phyloP scores from a whole-genome alignment of 2,329 filamentous ascomycete species.

The Fonsecaea pedrosoi region DNA sequence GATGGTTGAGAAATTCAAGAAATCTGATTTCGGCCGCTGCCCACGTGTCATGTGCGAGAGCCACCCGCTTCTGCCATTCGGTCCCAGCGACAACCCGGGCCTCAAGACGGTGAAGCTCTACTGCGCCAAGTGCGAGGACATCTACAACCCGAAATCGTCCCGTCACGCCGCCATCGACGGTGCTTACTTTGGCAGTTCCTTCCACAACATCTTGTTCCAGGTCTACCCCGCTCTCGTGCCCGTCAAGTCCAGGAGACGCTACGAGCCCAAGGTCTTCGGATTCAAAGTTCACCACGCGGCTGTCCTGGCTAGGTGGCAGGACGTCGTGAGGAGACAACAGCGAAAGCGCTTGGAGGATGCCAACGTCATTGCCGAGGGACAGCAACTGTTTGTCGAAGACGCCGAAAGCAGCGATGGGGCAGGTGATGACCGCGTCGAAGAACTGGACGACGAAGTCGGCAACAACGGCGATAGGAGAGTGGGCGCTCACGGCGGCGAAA shows the following conservation, averaged over 20 bases:
- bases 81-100: constrained; percentile 86
- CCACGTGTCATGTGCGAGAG: constrained; percentile 93
- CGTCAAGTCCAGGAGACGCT: constrained; percentile 81
- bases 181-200: constrained; percentile 96
- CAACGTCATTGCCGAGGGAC: constrained; percentile 62
- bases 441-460: constrained; percentile 23
- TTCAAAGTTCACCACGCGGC: constrained; percentile 94
- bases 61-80: constrained; percentile 92
- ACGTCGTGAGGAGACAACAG: constrained; percentile 79
- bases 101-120: constrained; percentile 94
- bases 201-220: constrained; percentile 99
- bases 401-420: constrained; percentile 37
- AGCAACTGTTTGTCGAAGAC: constrained; percentile 39
- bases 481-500: constrained; percentile 6
- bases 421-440: constrained; percentile 22
- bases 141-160: constrained; percentile 98
- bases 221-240: constrained; percentile 92
- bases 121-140: constrained; percentile 95
- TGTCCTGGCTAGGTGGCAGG: constrained; percentile 89
- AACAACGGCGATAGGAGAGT: constrained; percentile 7
- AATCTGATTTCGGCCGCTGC: constrained; percentile 96
- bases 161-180: constrained; percentile 95
- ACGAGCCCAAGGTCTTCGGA: constrained; percentile 88
- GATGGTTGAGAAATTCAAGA: constrained; percentile 99
- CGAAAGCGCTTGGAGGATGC: constrained; percentile 73